Evolutionary conservation across 2,329 filamentous ascomycete genomes (phyloP), one percentile per base, ranked within the genome.

Genomic region (Colletotrichum acutatum): DNA sequence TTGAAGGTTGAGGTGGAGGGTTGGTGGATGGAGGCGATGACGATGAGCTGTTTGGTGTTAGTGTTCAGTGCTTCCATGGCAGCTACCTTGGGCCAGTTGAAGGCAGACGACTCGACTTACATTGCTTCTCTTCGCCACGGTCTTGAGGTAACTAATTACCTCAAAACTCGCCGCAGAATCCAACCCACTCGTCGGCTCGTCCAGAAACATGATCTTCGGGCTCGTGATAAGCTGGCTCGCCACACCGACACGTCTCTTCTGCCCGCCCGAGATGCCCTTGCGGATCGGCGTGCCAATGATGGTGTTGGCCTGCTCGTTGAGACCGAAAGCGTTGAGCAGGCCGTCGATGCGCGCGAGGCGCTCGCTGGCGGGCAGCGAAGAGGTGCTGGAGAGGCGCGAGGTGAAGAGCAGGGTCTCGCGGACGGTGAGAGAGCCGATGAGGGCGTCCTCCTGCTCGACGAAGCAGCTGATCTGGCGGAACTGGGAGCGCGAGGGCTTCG

Each of bases 401-500:
- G 94, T 92, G 80, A 97, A 97, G 74, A 91, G 84, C 73, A 97
- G 83, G 0, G 94, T 97, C 84, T 97, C 95, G 32, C 89, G 86
- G 9, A 96, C 93, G 0, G 94, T 97, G 75, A 97, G 85, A 0
- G 92, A 92, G 5, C 94, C 95, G 63, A 96, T 93, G 14, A 97
- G 86, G 1, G 94, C 92, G 84, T 97, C 95, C 76, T 97, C 94
- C 81, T 97, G 95, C 84, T 97, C 95, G 26, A 97, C 95, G 78
- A 95, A 97, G 59, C 90, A 90, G 67, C 90, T 92, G 62, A 96
- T 86, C 60, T 89, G 86, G 22, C 90, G 89, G 76, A 96, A 92
- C 0, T 84, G 84, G 8, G 85, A 80, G 8, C 85, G 82, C 1
- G 90, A 86, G 4, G 90, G 83, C 4, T 82, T 78, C 2, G 78